A percentile compares a stretch with the other conserved stretches of the same genome.
Evolutionary conservation across 1,284 basidiomycete species (phyloP).

Genomic region (Retiboletus flavoniger): DNA sequence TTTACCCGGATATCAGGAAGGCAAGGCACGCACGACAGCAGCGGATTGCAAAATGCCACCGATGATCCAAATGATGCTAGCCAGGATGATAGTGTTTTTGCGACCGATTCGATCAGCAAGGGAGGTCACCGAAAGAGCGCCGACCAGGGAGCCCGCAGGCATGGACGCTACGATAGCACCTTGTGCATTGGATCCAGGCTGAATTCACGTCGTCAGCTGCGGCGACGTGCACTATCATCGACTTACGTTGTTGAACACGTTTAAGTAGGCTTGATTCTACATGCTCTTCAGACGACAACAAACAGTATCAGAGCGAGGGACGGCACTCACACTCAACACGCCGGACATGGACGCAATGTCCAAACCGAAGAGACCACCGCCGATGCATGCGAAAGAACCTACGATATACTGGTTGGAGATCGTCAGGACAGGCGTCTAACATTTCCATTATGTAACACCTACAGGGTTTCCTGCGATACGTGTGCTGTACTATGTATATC

Average conservation of each 20-base stretch:
- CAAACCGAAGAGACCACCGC: conserved; percentile 73
- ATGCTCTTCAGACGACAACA: conserved; percentile 1
- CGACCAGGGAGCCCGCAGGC: conserved; percentile 69
- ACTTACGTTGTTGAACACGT: conserved; percentile 48
- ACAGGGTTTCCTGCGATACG: conserved; percentile 52
- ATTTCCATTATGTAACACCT: conserved; percentile 14
- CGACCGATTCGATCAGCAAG: conserved; percentile 68
- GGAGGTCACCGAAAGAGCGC: conserved; percentile 57
- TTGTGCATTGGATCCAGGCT: conserved; percentile 57
- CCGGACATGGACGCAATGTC: conserved; percentile 82
- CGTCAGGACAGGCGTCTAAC: conserved; percentile 6
- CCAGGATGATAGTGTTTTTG: conserved; percentile 61
- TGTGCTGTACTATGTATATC: conserved; percentile 46
- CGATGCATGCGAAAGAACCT: conserved; percentile 78
- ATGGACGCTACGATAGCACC: conserved; percentile 78
- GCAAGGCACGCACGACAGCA: conserved; percentile 17
- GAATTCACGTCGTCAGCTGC: conserved; percentile 1
- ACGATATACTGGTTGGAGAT: conserved; percentile 52
- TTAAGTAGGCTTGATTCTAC: conserved; percentile 58
- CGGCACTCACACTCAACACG: conserved; percentile 57
- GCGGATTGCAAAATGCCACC: conserved; percentile 54
- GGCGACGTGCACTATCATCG: neutral
- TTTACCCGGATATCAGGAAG: neutral
- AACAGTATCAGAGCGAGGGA: neutral
- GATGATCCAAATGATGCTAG: conserved; percentile 69